A percentile compares a stretch with the other conserved stretches of the same genome.
Conservation (phyloP, 176 grass and related monocot species). For the Musa beccarii region DNA sequence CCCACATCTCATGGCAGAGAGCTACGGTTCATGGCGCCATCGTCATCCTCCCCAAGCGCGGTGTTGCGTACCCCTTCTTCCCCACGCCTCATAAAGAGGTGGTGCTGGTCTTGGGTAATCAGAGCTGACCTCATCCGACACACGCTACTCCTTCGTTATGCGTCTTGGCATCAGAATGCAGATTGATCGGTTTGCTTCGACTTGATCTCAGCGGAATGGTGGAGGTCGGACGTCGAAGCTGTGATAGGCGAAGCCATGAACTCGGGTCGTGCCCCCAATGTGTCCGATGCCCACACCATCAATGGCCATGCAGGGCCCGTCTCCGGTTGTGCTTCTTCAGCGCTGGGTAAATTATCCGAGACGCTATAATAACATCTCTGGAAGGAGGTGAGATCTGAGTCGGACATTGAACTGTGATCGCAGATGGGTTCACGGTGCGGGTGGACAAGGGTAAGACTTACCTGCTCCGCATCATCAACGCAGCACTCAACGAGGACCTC, state of each 20-base stretch:
- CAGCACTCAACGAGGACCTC: slow-evolving; percentile 15
- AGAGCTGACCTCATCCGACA: neutral
- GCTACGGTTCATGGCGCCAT: slow-evolving; percentile 12
- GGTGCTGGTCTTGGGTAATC: slow-evolving; percentile 10
- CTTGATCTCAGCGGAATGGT: slow-evolving; percentile 9
- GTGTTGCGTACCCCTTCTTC: slow-evolving; percentile 7
- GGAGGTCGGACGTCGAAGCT: slow-evolving; percentile 7
- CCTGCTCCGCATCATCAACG: slow-evolving; percentile 14
- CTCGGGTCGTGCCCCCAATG: neutral
- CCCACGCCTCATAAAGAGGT: neutral
- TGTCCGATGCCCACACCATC: slow-evolving; percentile 12
- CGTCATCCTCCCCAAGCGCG: slow-evolving; percentile 12
- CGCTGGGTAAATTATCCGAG: neutral
- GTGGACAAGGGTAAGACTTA: slow-evolving; percentile 11
- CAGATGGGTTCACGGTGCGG: slow-evolving; percentile 5
- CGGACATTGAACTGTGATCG: neutral
- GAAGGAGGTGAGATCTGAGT: neutral
- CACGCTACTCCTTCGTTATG: neutral
- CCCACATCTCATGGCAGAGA: slow-evolving; percentile 6
- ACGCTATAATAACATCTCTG: neutral
- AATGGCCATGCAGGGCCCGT: slow-evolving; percentile 2
- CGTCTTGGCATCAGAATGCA: neutral
- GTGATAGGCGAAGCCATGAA: neutral
- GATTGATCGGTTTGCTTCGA: neutral
- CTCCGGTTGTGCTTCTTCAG: neutral